These are phyloP conservation scores for Argentina anserina DNA, from an alignment of 306 rosid species.

Conservation along the genomic window DNA sequence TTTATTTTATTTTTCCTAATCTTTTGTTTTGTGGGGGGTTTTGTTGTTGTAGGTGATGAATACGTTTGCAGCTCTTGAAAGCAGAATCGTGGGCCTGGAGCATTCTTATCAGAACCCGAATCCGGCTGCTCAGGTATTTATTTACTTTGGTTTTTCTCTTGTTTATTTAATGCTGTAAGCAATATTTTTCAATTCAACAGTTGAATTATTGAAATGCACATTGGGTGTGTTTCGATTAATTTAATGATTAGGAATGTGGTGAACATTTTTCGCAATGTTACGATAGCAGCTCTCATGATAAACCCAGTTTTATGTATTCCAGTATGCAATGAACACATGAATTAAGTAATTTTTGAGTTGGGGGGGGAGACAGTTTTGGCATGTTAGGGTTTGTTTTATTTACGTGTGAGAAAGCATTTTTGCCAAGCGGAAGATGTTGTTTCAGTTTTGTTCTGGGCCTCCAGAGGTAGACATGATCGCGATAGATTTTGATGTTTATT, in stretches of 20 bases:
- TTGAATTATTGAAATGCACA: neutral
- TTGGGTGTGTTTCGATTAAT: neutral
- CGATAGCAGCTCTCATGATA: neutral
- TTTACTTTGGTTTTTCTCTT: neutral
- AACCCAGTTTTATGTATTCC: too few relatives aligned
- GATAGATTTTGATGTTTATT: neutral
- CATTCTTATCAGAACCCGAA: conserved; percentile 24
- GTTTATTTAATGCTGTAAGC: neutral
- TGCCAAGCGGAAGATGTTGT: neutral
- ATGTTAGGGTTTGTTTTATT: neutral
- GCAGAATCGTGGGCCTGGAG: conserved; percentile 35
- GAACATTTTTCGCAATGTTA: neutral
- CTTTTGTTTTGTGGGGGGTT: neutral
- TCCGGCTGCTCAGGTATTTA: conserved; percentile 31
- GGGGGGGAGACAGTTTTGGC: neutral
- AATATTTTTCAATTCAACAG: neutral
- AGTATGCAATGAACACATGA: neutral
- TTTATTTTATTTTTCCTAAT: neutral
- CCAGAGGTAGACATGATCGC: neutral
- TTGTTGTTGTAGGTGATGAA: conserved; percentile 29
- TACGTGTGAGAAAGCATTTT: neutral
- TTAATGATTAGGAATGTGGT: neutral
- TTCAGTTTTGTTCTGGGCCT: neutral
- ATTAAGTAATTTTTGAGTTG: neutral
- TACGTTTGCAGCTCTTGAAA: conserved; percentile 31